A percentile compares a stretch with the other conserved stretches of the same genome.
phyloP scores from a whole-genome alignment of 768 basidiomycete species.

The Crepidotus variabilis region DNA sequence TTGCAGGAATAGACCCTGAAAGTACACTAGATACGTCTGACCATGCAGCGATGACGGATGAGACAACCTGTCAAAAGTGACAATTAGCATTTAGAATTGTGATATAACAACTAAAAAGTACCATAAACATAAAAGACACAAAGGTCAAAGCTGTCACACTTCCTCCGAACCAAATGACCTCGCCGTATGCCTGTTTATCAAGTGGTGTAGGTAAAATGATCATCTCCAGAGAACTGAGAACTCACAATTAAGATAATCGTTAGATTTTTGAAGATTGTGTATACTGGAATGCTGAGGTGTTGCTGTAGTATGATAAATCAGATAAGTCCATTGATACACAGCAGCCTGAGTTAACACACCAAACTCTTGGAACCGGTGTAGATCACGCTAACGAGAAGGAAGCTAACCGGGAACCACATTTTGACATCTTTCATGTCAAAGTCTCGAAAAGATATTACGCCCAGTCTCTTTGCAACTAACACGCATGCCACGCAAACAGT shows the following conservation, averaged over 20 bases:
- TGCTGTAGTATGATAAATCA: conserved; percentile 51
- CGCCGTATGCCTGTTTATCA: conserved; percentile 80
- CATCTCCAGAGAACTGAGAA: conserved; percentile 11
- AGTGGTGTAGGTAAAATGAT: conserved; percentile 2
- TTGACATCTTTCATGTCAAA: conserved; percentile 84
- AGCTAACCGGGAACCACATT: conserved; percentile 93
- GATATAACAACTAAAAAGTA: conserved; percentile 24
- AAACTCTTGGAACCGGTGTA: conserved; percentile 98
- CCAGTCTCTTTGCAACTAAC: conserved; percentile 60
- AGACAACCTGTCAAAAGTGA: conserved; percentile 59
- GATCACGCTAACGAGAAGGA: conserved; percentile 88
- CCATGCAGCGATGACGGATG: conserved; percentile 97
- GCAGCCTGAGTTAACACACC: conserved; percentile 46
- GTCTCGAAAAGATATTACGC: conserved; percentile 80
- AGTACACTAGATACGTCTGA: conserved; percentile 64
- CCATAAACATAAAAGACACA: conserved; percentile 91
- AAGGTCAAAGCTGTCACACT: conserved; percentile 84
- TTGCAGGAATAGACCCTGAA: conserved; percentile 30
- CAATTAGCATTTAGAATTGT: background rate
- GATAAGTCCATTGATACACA: background rate
- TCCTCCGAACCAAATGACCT: conserved; percentile 95
- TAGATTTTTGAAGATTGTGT: conserved; percentile 99
- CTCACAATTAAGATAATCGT: conserved; percentile 97
- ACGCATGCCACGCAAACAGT: conserved; percentile 84
- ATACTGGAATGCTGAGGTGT: conserved; percentile 95